Conservation (phyloP, 805 yeast genomes). For the Kockiozyma suomiensis region DNA sequence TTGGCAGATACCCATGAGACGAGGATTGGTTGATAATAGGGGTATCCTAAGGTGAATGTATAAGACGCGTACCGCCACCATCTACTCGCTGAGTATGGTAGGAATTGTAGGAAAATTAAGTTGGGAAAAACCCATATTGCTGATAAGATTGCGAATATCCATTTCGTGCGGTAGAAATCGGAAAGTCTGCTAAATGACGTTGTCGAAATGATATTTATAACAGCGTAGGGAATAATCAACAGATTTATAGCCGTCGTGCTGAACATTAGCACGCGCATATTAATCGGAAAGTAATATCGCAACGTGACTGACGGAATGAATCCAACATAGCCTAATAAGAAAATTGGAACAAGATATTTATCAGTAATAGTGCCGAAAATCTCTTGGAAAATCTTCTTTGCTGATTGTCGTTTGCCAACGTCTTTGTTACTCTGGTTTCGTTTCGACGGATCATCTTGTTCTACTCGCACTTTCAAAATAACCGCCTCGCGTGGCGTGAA, state of each 20-base stretch:
- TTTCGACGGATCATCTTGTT: slow-evolving; percentile 28
- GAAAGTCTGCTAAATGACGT: slow-evolving; percentile 36
- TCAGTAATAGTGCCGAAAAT: slow-evolving; percentile 37
- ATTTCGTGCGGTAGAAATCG: slow-evolving; percentile 23
- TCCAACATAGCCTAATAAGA: slow-evolving; percentile 29
- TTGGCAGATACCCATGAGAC: slow-evolving; percentile 65
- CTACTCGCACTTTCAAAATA: slow-evolving; percentile 27
- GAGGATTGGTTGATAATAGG: slow-evolving; percentile 56
- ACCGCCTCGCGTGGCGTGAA: slow-evolving; percentile 30
- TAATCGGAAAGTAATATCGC: slow-evolving; percentile 47
- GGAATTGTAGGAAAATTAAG: slow-evolving; percentile 37
- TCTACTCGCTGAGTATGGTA: slow-evolving; percentile 27
- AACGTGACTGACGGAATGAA: slow-evolving; percentile 30
- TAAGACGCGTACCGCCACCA: slow-evolving; percentile 32
- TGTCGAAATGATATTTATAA: slow-evolving; percentile 38
- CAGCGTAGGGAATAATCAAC: slow-evolving; percentile 54
- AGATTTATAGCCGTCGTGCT: slow-evolving; percentile 54
- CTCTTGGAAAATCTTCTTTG: slow-evolving; percentile 47
- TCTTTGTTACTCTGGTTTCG: slow-evolving; percentile 37
- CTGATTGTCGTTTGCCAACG: slow-evolving; percentile 48
- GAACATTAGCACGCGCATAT: slow-evolving; percentile 54
- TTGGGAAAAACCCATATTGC: slow-evolving; percentile 33
- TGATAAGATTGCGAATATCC: slow-evolving; percentile 28
- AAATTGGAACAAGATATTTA: slow-evolving; percentile 23
- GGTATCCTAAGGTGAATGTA: slow-evolving; percentile 47